Base-by-base conservation (phyloP, 495 filamentous ascomycete species). In the Talaromyces trachyspermus region DNA sequence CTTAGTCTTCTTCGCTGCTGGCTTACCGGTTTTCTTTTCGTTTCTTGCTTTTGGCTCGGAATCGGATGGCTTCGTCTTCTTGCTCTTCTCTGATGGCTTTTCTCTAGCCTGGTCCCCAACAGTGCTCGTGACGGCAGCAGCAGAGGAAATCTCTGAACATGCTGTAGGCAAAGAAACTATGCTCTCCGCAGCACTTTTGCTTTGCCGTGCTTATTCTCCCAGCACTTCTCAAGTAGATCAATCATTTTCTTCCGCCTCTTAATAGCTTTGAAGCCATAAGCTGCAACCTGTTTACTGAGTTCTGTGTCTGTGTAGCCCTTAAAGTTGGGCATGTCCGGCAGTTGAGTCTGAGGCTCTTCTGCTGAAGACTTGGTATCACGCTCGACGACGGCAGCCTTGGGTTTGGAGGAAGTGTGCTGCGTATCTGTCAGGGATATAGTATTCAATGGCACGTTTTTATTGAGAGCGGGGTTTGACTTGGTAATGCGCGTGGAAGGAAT, bases 201-300 rank as follows among this genome's bases (percentile, higher is more conserved):
- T 23, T 37, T 55, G 7, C 58, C 58, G 43, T 68, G 54, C 43
- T 72, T 69, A 25, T 70, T 71, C 47, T 75, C 61, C 86, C 88
- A 94, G 57, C 88, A 92, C 55, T 78, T 78, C 43, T 86, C 66
- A 4, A 92, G 65, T 10, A 88, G 57, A 10, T 77, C 66, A 25
- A 92, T 83, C 85, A 87, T 88, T 9, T 78, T 75, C 44, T 76
- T 68, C 14, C 87, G 76, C 43, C 70, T 79, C 56, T 79, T 88
- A 0, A 90, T 66, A 1, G 82, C 66, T 57, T 92, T 94, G 65
- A 92, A 89, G 0, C 83, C 84, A 55, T 81, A 89, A 0, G 70
- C 68, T 3, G 73, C 55, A 29, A 91, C 60, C 51, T 83, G 76
- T 42, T 73, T 78, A 5, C 77, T 66, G 32, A 94, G 64, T 43